These are phyloP conservation scores for Hyphopichia fennica DNA, from an alignment of 1,139 yeast genomes.

Conservation along the genomic window DNA sequence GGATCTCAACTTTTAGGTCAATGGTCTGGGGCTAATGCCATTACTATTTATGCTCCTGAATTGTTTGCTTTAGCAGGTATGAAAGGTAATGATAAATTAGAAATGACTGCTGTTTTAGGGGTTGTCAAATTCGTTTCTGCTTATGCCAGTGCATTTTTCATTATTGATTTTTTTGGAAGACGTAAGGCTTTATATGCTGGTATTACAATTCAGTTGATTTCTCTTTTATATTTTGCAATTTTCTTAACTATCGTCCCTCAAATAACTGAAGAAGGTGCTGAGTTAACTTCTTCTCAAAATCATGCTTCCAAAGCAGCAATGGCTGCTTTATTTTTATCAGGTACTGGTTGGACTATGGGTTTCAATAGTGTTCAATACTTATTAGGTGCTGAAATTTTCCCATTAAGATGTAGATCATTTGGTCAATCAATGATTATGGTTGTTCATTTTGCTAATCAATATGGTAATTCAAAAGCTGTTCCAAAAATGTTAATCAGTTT, in stretches of 20 bases:
- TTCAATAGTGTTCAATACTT: conserved; percentile 61
- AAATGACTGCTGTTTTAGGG: conserved; percentile 50
- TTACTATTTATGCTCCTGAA: conserved; percentile 60
- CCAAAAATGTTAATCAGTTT: conserved; percentile 52
- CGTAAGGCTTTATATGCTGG: conserved; percentile 42
- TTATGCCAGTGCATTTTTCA: conserved; percentile 45
- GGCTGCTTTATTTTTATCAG: conserved; percentile 53
- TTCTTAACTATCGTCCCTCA: conserved; percentile 49
- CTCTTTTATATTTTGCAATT: conserved; percentile 42
- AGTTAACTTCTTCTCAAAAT: conserved; percentile 27
- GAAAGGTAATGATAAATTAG: conserved; percentile 31
- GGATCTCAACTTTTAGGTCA: conserved; percentile 55
- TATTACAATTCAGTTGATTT: conserved; percentile 30
- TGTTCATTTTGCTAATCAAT: conserved; percentile 60
- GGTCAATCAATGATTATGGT: conserved; percentile 59
- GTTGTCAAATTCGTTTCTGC: conserved; percentile 48
- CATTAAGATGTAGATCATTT: conserved; percentile 52
- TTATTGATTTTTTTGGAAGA: conserved; percentile 50
- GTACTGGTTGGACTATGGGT: conserved; percentile 65
- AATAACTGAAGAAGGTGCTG: conserved; percentile 30
- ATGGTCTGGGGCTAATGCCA: conserved; percentile 64
- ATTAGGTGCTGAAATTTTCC: conserved; percentile 59
- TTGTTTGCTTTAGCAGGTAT: conserved; percentile 54
- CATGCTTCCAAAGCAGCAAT: conserved; percentile 51
- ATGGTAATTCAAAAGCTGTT: conserved; percentile 58